phyloP scores from a whole-genome alignment of 257 asterid genomes.

The Solanum medicagineum region DNA sequence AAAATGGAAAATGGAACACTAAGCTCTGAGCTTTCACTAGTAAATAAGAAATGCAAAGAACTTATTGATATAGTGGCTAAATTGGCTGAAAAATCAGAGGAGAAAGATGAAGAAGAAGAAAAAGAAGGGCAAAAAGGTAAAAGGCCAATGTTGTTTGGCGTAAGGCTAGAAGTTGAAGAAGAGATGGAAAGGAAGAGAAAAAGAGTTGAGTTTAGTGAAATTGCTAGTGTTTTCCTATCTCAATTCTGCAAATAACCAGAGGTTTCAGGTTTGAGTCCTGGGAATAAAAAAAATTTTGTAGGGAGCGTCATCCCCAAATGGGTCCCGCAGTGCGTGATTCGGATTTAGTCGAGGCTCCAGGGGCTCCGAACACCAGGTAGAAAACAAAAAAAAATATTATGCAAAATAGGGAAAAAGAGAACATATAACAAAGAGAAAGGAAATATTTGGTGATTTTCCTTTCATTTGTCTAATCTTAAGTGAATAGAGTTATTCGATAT shows the following conservation, averaged over 20 bases:
- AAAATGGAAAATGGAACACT: constrained; percentile 54
- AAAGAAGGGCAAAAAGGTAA: neutral
- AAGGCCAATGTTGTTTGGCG: constrained; percentile 74
- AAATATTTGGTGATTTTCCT: neutral
- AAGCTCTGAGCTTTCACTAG: constrained; percentile 37
- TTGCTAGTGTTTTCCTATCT: constrained; percentile 17
- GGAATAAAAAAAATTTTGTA: too few relatives aligned
- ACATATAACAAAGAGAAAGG: neutral
- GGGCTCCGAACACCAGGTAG: too few relatives aligned
- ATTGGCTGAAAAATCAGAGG: neutral
- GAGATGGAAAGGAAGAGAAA: constrained; percentile 48
- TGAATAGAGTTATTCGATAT: neutral
- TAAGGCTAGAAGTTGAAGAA: constrained; percentile 46
- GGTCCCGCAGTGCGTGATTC: too few relatives aligned
- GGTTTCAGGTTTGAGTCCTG: fast-evolving
- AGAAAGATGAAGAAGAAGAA: neutral
- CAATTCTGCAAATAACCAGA: neutral
- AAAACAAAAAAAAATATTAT: neutral
- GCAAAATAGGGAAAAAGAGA: neutral
- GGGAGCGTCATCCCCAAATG: too few relatives aligned
- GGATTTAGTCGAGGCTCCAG: too few relatives aligned
- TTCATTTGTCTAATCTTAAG: neutral
- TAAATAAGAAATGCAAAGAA: constrained; percentile 65
- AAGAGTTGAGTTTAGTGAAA: constrained; percentile 21
- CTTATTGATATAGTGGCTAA: constrained; percentile 52